phyloP scores from a whole-genome alignment of 2,329 filamentous ascomycete genomes.

The Blastomyces silverae region DNA sequence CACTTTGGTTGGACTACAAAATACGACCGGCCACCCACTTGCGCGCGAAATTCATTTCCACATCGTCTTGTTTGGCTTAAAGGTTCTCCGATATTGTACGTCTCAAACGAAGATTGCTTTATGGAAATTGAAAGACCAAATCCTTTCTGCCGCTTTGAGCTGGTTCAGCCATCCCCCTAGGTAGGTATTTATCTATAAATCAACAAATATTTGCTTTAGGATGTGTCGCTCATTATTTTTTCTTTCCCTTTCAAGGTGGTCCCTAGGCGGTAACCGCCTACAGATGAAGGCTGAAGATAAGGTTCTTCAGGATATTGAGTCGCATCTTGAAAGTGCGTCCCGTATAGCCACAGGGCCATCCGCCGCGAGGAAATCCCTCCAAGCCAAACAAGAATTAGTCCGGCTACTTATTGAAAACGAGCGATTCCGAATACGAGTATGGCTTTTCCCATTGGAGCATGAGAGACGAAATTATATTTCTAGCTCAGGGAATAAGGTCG shows the following conservation, averaged over 20 bases:
- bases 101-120: slow-evolving; percentile 57
- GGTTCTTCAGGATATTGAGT: slow-evolving; percentile 67
- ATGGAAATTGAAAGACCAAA: slow-evolving; percentile 81
- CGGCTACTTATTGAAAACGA: slow-evolving; percentile 76
- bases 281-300: slow-evolving; percentile 90
- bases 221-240: slow-evolving; percentile 14
- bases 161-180: slow-evolving; percentile 82
- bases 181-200: slow-evolving; percentile 28
- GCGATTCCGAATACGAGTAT: slow-evolving; percentile 73
- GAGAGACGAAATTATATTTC: slow-evolving; percentile 50
- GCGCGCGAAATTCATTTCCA: slow-evolving; percentile 89
- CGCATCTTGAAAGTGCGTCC: slow-evolving; percentile 58
- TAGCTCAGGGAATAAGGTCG: slow-evolving; percentile 32
- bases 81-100: slow-evolving; percentile 66
- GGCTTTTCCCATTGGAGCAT: slow-evolving; percentile 74
- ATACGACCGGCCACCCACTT: slow-evolving; percentile 71
- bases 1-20: slow-evolving; percentile 67
- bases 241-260: slow-evolving; percentile 57
- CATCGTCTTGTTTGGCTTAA: slow-evolving; percentile 73
- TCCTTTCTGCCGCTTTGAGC: slow-evolving; percentile 73
- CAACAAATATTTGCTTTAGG: slow-evolving; percentile 15
- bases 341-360: slow-evolving; percentile 48
- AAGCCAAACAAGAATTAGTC: slow-evolving; percentile 76
- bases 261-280: slow-evolving; percentile 86
- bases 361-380: slow-evolving; percentile 58